A percentile compares a stretch with the other conserved stretches of the same genome.
These are phyloP conservation scores for Fusarium protoensiforme DNA, from an alignment of 2,329 filamentous ascomycete species.

Conservation along the genomic window DNA sequence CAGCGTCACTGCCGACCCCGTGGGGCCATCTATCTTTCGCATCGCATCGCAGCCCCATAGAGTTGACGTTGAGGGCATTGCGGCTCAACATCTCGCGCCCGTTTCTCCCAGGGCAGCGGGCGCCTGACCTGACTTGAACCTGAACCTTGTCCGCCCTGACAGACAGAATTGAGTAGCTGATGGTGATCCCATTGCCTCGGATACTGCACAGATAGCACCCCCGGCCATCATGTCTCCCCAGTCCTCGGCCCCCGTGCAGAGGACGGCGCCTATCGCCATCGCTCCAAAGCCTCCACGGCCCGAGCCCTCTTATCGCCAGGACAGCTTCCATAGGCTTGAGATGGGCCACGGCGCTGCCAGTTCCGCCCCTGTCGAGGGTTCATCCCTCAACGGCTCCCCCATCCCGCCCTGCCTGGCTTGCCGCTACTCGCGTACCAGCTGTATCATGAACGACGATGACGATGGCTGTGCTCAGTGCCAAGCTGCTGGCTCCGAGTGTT, in stretches of 20 bases:
- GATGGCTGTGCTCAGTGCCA: constrained; percentile 82
- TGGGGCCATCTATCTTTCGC: constrained; percentile 36
- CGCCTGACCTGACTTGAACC: constrained; percentile 11
- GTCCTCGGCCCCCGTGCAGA: constrained; percentile 59
- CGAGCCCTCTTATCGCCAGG: constrained; percentile 57
- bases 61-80: constrained; percentile 35
- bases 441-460: constrained; percentile 79
- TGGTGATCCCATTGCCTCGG: constrained; percentile 29
- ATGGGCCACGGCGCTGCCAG: constrained; percentile 61
- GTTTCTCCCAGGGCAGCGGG: constrained; percentile 42
- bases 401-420: constrained; percentile 77
- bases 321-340: constrained; percentile 60
- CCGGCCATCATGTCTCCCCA: constrained; percentile 62
- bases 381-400: constrained; percentile 54
- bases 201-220: constrained; percentile 20
- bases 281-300: constrained; percentile 67
- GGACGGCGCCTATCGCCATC: constrained; percentile 74
- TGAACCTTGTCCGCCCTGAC: constrained; percentile 38
- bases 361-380: constrained; percentile 59
- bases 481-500: constrained; percentile 82
- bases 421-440: constrained; percentile 77
- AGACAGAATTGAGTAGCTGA: constrained; percentile 30
- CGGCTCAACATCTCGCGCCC: constrained; percentile 41
- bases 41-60: constrained; percentile 20
- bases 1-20: constrained; percentile 44